Percentiles rank a stretch among this genome's conserved stretches.
phyloP scores from a whole-genome alignment of 768 basidiomycete species.

The Russula vinacea region DNA sequence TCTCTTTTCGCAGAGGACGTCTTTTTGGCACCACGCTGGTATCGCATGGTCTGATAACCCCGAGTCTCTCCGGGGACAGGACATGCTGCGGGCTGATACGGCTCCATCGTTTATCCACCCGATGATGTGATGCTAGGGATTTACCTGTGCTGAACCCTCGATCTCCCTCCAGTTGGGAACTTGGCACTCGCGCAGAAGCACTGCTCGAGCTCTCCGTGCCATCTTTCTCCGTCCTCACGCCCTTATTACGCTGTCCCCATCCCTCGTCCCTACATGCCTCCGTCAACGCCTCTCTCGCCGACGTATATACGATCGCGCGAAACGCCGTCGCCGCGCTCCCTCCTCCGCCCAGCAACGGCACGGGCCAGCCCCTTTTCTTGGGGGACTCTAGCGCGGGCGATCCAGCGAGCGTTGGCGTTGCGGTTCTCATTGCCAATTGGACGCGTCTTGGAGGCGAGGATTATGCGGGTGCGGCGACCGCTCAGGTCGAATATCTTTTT shows the following conservation, averaged over 20 bases:
- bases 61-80: no score
- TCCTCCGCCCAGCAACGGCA: conserved; percentile 41
- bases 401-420: conserved; percentile 73
- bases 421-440: conserved; percentile 63
- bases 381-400: conserved; percentile 68
- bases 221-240: conserved; percentile 45
- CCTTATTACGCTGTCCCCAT: conserved; percentile 35
- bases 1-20: not conserved
- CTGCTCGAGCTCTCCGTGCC: conserved; percentile 50
- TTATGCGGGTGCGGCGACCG: conserved; percentile 60
- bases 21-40: not conserved
- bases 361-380: conserved; percentile 53
- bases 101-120: not conserved
- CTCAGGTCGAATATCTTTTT: conserved; percentile 64
- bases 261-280: conserved; percentile 28
- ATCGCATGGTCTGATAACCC: not conserved
- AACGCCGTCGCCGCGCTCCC: conserved; percentile 49
- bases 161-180: conserved; percentile 46
- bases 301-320: conserved; percentile 56
- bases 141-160: not conserved
- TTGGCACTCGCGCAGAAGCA: conserved; percentile 50
- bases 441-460: conserved; percentile 48
- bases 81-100: no score
- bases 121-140: not conserved
- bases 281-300: conserved; percentile 40